These are phyloP conservation scores for Geranium incanum DNA, from an alignment of 441 rosid species.

Conservation along the genomic window DNA sequence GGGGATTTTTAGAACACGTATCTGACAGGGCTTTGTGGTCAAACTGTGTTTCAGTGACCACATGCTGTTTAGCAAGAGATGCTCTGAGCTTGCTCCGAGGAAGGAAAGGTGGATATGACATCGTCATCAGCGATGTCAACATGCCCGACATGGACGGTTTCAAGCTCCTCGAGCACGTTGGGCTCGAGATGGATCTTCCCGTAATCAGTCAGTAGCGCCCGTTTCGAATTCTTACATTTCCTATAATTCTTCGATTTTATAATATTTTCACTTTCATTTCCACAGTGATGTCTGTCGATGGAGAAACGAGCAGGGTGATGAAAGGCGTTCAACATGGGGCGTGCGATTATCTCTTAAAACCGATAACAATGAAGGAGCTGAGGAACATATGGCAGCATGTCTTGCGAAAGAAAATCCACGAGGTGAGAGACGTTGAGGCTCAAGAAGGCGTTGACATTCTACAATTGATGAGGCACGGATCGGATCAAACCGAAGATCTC, in stretches of 20 bases:
- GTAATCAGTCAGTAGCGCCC: constrained; percentile 42
- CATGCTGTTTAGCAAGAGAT: constrained; percentile 77
- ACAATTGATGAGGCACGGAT: constrained; percentile 41
- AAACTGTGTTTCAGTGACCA: constrained; percentile 68
- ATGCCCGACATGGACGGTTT: constrained; percentile 88
- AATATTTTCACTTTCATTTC: constrained; percentile 13
- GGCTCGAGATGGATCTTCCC: constrained; percentile 69
- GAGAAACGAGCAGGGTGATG: constrained; percentile 60
- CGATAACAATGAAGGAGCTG: constrained; percentile 64
- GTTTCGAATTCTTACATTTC: constrained; percentile 10
- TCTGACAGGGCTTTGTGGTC: too few relatives aligned
- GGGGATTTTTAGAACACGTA: too few relatives aligned
- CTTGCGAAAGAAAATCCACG: constrained; percentile 46
- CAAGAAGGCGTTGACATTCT: constrained; percentile 34
- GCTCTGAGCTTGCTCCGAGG: constrained; percentile 71
- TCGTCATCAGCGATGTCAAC: constrained; percentile 72
- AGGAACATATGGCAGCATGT: constrained; percentile 75
- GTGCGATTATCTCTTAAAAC: constrained; percentile 62
- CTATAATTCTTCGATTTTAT: constrained; percentile 6
- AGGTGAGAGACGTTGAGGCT: constrained; percentile 42
- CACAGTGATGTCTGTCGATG: constrained; percentile 66
- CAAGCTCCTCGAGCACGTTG: constrained; percentile 70
- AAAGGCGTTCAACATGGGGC: constrained; percentile 71
- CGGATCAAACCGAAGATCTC: constrained; percentile 38
- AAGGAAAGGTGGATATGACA: constrained; percentile 62